These are phyloP conservation scores for Aureoboletus auriporus DNA, from an alignment of 768 basidiomycete species.

Conservation along the genomic window DNA sequence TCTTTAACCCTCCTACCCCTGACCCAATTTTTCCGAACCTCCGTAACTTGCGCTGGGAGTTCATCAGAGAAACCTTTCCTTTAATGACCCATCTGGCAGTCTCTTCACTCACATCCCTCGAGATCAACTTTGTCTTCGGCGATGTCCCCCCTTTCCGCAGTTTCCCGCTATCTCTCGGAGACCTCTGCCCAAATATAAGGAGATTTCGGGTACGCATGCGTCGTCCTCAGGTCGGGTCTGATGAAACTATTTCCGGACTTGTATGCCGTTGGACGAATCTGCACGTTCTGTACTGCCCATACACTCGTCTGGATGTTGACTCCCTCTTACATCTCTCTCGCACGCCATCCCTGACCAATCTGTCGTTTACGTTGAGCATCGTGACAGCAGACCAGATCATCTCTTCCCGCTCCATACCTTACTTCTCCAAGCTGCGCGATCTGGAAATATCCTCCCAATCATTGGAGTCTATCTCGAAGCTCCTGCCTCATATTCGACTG, in stretches of 20 bases:
- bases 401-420: background rate
- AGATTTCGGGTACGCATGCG: constrained; percentile 12
- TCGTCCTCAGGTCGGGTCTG: constrained; percentile 9
- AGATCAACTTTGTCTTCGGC: constrained; percentile 18
- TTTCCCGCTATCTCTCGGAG: constrained; percentile 14
- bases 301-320: constrained; percentile 10
- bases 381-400: background rate
- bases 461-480: background rate
- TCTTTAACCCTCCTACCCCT: constrained; percentile 13
- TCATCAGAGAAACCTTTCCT: constrained; percentile 12
- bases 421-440: constrained; percentile 8
- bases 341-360: constrained; percentile 8
- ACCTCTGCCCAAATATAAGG: constrained; percentile 15
- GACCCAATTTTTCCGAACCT: constrained; percentile 19
- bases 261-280: constrained; percentile 15
- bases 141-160: constrained; percentile 15
- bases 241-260: constrained; percentile 11
- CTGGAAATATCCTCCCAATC: constrained; percentile 10
- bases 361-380: constrained; percentile 7
- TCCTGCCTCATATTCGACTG: constrained; percentile 1
- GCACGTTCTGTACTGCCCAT: constrained; percentile 12
- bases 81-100: constrained; percentile 15
- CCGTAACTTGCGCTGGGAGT: constrained; percentile 19
- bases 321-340: constrained; percentile 12
- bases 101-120: constrained; percentile 13